Evolutionary conservation across 768 basidiomycete species (phyloP), one percentile per base, ranked within the genome.

Genomic region (Agrocybe pediades): DNA sequence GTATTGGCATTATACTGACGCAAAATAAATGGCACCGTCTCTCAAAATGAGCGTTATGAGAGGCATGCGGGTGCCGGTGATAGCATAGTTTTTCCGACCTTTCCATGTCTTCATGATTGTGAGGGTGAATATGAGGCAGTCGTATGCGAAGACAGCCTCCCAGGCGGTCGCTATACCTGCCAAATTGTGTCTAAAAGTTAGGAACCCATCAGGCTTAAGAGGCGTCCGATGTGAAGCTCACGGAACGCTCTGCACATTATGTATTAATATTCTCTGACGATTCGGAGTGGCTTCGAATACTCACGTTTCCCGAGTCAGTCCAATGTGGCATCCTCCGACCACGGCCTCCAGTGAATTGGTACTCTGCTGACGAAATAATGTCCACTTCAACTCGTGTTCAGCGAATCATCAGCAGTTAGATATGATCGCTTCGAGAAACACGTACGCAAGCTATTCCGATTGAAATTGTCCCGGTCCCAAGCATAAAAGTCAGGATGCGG

Each of bases 11-110:
- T n/a, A n/a, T n/a, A n/a, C 80, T 68, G 55, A 84, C 82, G 73
- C 79, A 57, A 81, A 84, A 61, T 83, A 85, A 20, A 84, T 62
- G 1, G 80, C 76, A 49, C 83, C 82, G 59, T 84, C 82, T 56
- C 80, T 70, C 20, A 76, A 62, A 9, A 84, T 64, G 17, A 81
- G 61, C 17, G 71, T 66, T 5, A 81, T 56, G 3, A 83, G 56
- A 26, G 75, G 71, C 16, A 68, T 63, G 23, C 55, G 53, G 26
- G 62, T 60, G 27, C 61, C 53, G 19, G 65, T 63, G 20, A 68
- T 43, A 15, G 45, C 54, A 49, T 64, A 65, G 24, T 68, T 67
- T 49, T 54, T 62, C 44, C 74, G 58, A 13, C 66, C 65, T 49
- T 60, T 72, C 68, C 66, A 73, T 4, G 80, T 79, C 61, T 77